Evolutionary conservation across 2,329 filamentous ascomycete species (phyloP), one percentile per base, ranked within the genome.

Genomic region (Colletotrichum tropicicola): DNA sequence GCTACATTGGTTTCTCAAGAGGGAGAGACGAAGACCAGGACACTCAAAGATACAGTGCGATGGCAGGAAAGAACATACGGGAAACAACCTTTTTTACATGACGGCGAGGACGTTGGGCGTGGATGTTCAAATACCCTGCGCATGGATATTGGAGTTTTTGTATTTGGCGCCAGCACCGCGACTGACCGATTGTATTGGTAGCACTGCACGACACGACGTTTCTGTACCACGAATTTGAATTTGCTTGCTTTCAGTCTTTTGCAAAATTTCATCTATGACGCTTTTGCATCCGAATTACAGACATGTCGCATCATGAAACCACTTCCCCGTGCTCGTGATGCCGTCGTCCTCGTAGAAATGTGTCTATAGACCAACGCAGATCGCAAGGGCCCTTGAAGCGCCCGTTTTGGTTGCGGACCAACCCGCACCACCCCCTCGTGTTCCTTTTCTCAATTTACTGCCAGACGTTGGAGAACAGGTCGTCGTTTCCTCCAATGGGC

Each of bases 391-490:
- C 8, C 39, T 57, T 48, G 30, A 48, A 37, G 10, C 2, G 15
- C 25, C n/a, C n/a, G n/a, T n/a, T n/a, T 47, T 13, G 41, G 27
- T 30, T 30, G 48, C 32, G 15, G 21, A 48, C 2, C 37, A 23
- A 39, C 17, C 32, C n/a, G 13, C 32, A n/a, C n/a, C n/a, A n/a
- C n/a, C n/a, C n/a, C n/a, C n/a, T n/a, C n/a, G n/a, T n/a, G n/a
- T n/a, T n/a, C n/a, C n/a, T n/a, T n/a, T n/a, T n/a, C n/a, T n/a
- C n/a, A n/a, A n/a, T 61, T 73, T 78, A 98, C 80, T 94, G 87
- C 95, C 95, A 98, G 52, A 98, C 95, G 78, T 98, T 98, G 30
- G 91, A 94, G 79, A 98, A 98, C 72, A 98, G 77, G 80, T 98
- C 95, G 69, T 98, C 95, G 58, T 88, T 89, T 56, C 85, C 88